phyloP scores from a whole-genome alignment of 2,329 filamentous ascomycete genomes.

The Atkinsonella texensis region DNA sequence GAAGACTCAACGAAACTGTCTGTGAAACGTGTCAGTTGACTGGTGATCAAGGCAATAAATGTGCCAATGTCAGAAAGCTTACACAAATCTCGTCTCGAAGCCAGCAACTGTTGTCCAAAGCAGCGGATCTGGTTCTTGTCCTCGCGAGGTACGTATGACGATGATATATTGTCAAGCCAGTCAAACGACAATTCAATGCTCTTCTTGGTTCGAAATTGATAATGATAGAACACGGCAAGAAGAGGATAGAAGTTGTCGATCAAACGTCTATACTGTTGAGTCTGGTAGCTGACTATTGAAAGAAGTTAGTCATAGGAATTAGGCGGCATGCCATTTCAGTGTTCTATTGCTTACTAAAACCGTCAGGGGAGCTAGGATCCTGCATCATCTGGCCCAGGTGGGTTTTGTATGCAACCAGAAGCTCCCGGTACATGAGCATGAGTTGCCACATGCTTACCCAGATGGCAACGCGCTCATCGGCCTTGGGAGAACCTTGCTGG shows the following conservation, averaged over 20 bases:
- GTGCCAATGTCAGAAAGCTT: conserved; percentile 9
- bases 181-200: conserved; percentile 26
- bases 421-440: conserved; percentile 35
- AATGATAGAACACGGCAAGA: conserved; percentile 27
- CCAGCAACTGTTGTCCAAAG: conserved; percentile 20
- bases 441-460: conserved; percentile 39
- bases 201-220: conserved; percentile 29
- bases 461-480: conserved; percentile 29
- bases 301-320: neutral
- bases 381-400: conserved; percentile 15
- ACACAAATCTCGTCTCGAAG: conserved; percentile 24
- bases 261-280: conserved; percentile 16
- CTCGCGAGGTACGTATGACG: conserved; percentile 14
- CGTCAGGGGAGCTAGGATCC: conserved; percentile 12
- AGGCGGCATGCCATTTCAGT: neutral
- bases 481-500: conserved; percentile 26
- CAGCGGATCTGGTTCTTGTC: conserved; percentile 16
- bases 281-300: conserved; percentile 10
- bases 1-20: conserved; percentile 22
- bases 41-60: neutral
- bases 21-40: conserved; percentile 9
- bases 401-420: conserved; percentile 20
- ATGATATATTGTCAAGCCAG: conserved; percentile 21
- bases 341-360: conserved; percentile 7
- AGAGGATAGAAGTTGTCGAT: conserved; percentile 25